These are phyloP conservation scores for Glutinoglossum americanum DNA, from an alignment of 495 filamentous ascomycete genomes.

Conservation along the genomic window DNA sequence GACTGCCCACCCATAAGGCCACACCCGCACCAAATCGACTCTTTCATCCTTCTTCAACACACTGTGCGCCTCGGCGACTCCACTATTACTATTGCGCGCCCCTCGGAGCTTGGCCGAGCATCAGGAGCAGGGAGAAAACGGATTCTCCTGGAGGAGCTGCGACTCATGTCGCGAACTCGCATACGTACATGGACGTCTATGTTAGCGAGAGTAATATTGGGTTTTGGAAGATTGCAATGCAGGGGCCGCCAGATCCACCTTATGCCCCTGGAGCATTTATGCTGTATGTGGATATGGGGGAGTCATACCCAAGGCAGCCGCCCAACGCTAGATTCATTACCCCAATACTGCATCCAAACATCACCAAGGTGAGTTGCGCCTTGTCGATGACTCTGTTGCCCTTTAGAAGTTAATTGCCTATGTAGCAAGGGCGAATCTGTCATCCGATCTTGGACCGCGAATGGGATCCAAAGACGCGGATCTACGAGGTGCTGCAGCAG, in stretches of 20 bases:
- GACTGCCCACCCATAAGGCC: constrained; percentile 3
- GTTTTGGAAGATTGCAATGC: constrained; percentile 12
- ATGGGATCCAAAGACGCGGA: neutral
- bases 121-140: too few species aligned
- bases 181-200: constrained; percentile 9
- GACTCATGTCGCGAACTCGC: constrained; percentile 7
- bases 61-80: neutral
- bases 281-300: neutral
- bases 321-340: constrained; percentile 8
- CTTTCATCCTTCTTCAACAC: constrained; percentile 8
- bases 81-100: too few species aligned
- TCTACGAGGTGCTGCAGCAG: constrained; percentile 6
- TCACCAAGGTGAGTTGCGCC: constrained; percentile 8
- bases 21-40: constrained; percentile 6
- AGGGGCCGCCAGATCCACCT: neutral
- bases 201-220: constrained; percentile 9
- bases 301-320: constrained; percentile 5
- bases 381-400: too few species aligned
- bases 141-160: neutral
- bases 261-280: neutral
- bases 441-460: constrained; percentile 8
- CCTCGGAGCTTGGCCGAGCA: too few species aligned
- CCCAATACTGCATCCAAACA: constrained; percentile 9
- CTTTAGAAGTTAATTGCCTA: too few species aligned
- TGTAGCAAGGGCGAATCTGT: constrained; percentile 9